Base-by-base conservation (phyloP, 139 green algal species). In the Micractinium sp. region DNA sequence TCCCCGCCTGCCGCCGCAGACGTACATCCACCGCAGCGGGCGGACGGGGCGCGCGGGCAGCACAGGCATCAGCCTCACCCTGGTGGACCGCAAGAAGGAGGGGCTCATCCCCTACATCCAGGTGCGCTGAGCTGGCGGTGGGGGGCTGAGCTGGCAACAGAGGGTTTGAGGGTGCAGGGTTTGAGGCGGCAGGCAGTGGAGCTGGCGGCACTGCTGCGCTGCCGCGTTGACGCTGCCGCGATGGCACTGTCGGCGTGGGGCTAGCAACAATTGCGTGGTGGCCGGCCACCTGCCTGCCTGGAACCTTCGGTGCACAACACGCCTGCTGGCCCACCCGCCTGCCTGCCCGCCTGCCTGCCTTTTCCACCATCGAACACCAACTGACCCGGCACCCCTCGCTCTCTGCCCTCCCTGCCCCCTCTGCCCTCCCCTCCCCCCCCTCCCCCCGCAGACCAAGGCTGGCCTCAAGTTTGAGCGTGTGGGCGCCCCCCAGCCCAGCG, bases 391-490 rank as follows among this genome's bases (percentile, higher is more conserved):
- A n/a, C n/a, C n/a, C n/a, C n/a, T n/a, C n/a, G n/a, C n/a, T n/a
- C n/a, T n/a, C 67, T 12, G 16, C 20, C 67, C 20, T 39, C 73
- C n/a, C 73, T 77, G n/a, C n/a, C 73, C n/a, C 73, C 2, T 9
- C 73, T 73, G 20, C 41, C 39, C 5, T 3, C 36, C 77, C 39
- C 33, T 18, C 29, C 12, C 33, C 75, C 75, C n/a, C 20, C 75
- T 53, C 18, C 75, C 12, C n/a, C 35, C 31, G 33, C 81, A 86
- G 81, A 86, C 82, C 82, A 87, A 87, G 82, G 97, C 96, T 5
- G 96, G 96, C 53, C 74, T 98, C 73, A 95, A 94, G 88, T 98
- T 98, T 91, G 95, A 98, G 92, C 95, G 97, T 79, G 95, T 99
- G 22, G 95, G 95, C 35, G 94, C 97, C 35, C 98, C 98, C 0